Conservation (phyloP, 345 rosid genomes). For the Geranium rotundifolium region DNA sequence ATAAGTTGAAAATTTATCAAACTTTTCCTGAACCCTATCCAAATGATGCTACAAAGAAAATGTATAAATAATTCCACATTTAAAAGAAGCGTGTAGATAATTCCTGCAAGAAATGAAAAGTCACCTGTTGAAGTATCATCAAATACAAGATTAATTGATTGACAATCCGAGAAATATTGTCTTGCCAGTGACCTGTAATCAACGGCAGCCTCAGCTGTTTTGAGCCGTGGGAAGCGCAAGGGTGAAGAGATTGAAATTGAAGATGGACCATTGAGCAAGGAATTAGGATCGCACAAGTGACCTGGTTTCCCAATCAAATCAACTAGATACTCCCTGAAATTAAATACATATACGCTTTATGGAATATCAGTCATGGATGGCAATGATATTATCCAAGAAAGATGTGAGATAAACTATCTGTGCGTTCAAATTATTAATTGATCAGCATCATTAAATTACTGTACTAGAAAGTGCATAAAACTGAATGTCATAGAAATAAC, state of each 20-base stretch:
- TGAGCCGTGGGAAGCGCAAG: conserved; percentile 79
- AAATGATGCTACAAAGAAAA: too few relatives aligned
- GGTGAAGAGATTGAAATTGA: conserved; percentile 91
- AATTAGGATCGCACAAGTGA: conserved; percentile 77
- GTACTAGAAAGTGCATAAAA: too few relatives aligned
- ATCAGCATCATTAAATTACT: too few relatives aligned
- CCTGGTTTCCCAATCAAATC: conserved; percentile 94
- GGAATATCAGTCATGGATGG: not conserved
- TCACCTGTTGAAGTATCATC: conserved; percentile 71
- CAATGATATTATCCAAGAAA: too few relatives aligned
- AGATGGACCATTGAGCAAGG: conserved; percentile 92
- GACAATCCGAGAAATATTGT: conserved; percentile 74
- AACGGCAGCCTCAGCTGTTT: conserved; percentile 47
- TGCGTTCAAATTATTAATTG: too few relatives aligned
- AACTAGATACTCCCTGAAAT: conserved; percentile 86
- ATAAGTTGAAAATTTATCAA: not conserved
- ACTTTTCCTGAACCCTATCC: not conserved
- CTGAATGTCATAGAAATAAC: too few relatives aligned
- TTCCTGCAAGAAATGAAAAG: conserved; percentile 2
- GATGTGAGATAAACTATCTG: too few relatives aligned
- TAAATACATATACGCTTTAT: conserved; percentile 8
- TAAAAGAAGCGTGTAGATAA: not conserved
- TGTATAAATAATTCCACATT: too few relatives aligned
- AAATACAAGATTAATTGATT: conserved; percentile 70
- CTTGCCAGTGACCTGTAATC: conserved; percentile 84